Base-by-base conservation (phyloP, 2,329 filamentous ascomycete species). In the Aspergillus quadrilineatus region DNA sequence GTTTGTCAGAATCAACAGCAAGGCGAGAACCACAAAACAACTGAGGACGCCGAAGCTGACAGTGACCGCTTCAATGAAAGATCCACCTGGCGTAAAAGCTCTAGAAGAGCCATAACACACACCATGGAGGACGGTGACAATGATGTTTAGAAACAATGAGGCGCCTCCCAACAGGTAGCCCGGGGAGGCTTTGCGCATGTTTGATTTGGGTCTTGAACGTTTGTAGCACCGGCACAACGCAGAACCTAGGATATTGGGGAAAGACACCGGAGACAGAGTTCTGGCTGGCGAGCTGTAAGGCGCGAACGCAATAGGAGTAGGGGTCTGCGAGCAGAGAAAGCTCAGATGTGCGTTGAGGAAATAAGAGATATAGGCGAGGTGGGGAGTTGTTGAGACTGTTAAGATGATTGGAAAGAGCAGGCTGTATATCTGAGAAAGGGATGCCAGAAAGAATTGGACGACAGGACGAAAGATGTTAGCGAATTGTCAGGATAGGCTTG, bases 111-210 rank as follows among this genome's bases (percentile, higher is more conserved):
- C 65, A 52, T 65, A 68, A 15, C 61, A 69, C 30, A 73, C 44
- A 37, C 67, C 67, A 59, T 71, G 63, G 28, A 73, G 56, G 34
- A 73, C 53, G 6, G 67, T 69, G 14, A 60, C 57, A 42, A 69
- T 61, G 17, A 68, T 53, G 7, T 66, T 67, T 32, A 58, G 62
- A 29, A 65, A 36, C 9, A 69, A 46, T 6, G 69, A 63, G 17
- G 57, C 58, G 26, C 56, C 63, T 47, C 67, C 69, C 45, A 72
- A 43, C n/a, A 61, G 52, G 53, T 67, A 70, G 32, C 50, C 53
- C 50, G 47, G 46, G 26, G 55, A 58, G 45, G 52, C 48, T 50
- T 53, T 56, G 45, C 32, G 32, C 52, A 54, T 61, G 43, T 30
- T 54, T 36, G 29, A 37, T 36, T 17, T 30, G 53, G 14, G 8